phyloP scores from a whole-genome alignment of 208 protist genomes.

The Trichomonas tenax region DNA sequence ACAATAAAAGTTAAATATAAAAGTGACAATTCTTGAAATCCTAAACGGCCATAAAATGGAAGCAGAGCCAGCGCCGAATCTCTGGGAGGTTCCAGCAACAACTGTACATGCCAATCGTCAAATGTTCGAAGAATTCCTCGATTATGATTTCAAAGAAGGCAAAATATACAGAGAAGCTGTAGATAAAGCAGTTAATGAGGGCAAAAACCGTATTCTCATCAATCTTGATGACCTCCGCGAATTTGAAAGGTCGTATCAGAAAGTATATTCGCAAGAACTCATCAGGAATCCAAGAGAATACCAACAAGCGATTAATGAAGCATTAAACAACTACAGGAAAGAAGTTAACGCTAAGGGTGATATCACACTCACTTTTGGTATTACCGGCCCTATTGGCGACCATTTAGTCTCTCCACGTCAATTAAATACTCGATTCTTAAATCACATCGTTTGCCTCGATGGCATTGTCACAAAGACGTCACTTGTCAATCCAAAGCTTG shows the following conservation, averaged over 20 bases:
- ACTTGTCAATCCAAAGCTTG: constrained; percentile 57
- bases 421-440: constrained; percentile 67
- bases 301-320: not conserved
- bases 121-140: not conserved
- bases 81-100: not conserved
- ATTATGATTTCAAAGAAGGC: not conserved
- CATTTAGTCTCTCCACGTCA: constrained; percentile 72
- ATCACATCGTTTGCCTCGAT: constrained; percentile 77
- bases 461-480: constrained; percentile 52
- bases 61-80: not conserved
- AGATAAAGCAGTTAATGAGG: not conserved
- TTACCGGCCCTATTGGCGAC: constrained; percentile 73
- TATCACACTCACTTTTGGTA: not conserved
- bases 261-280: not conserved
- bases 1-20: not conserved
- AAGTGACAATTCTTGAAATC: not conserved
- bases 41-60: not conserved
- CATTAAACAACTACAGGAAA: not conserved
- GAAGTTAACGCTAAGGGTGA: not conserved
- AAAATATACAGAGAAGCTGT: not conserved
- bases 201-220: not conserved
- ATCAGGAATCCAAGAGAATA: not conserved
- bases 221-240: not conserved
- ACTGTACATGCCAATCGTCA: not conserved
- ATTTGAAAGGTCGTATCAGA: not conserved